Conservation (phyloP, 495 filamentous ascomycete species). For the Aspergillus taichungensis region DNA sequence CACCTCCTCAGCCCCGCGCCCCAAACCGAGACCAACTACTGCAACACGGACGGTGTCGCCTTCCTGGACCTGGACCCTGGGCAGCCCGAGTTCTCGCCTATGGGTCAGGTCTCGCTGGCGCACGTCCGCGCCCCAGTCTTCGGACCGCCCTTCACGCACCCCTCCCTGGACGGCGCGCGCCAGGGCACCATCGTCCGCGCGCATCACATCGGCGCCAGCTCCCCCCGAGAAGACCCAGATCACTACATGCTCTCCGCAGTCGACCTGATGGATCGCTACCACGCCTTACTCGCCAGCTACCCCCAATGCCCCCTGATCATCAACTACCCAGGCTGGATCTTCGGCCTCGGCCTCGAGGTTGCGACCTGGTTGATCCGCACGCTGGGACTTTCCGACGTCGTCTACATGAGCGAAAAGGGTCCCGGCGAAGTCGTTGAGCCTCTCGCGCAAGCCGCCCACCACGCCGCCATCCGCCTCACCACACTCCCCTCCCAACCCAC, state of each 20-base stretch:
- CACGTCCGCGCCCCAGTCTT: slow-evolving; percentile 56
- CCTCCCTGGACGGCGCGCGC: slow-evolving; percentile 28
- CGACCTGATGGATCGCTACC: slow-evolving; percentile 61
- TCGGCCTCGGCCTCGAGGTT: slow-evolving; percentile 64
- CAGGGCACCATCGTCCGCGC: slow-evolving; percentile 45
- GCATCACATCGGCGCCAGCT: slow-evolving; percentile 64
- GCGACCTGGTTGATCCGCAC: slow-evolving; percentile 51
- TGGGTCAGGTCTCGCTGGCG: slow-evolving; percentile 68
- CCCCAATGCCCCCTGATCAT: slow-evolving; percentile 57
- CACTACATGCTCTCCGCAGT: slow-evolving; percentile 60
- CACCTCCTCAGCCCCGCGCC: slow-evolving; percentile 51
- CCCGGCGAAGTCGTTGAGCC: slow-evolving; percentile 55
- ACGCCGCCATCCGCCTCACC: slow-evolving; percentile 28
- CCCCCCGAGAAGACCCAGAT: slow-evolving; percentile 59
- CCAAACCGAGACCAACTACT: slow-evolving; percentile 24
- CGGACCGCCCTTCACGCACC: slow-evolving; percentile 68
- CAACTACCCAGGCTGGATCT: slow-evolving; percentile 79
- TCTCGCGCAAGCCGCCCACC: slow-evolving; percentile 31
- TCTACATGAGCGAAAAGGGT: slow-evolving; percentile 69
- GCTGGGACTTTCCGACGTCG: slow-evolving; percentile 46
- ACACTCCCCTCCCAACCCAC: slow-evolving; percentile 49
- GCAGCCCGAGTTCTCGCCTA: slow-evolving; percentile 72
- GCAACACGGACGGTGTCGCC: slow-evolving; percentile 40
- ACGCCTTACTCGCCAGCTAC: slow-evolving; percentile 28
- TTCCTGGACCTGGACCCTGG: slow-evolving; percentile 78